Base-by-base conservation (phyloP, 352 stramenopile species). In the Chrysophaeum taylorii region DNA sequence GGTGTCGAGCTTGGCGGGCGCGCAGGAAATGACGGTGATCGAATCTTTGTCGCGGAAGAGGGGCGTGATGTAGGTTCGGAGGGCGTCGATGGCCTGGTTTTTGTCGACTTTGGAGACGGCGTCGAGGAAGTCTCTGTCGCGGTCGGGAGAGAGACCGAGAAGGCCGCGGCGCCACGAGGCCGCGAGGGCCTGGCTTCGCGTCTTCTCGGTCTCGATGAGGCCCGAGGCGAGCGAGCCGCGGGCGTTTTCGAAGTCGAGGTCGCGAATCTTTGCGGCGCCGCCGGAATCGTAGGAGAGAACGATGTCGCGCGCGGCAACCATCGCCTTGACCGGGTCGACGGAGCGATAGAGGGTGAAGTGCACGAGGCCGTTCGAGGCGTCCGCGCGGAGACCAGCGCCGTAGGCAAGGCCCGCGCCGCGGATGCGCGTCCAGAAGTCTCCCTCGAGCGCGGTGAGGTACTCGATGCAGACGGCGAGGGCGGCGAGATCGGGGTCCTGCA, bases 351-450 rank as follows among this genome's bases (percentile, higher is more conserved):
- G 50, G 48, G 66, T 61, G 57, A 80, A 80, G 31, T 64, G 73
- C 21, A 80, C 35, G 4, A 78, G 72, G 21, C 72, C 33, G 2
- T 74, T 76, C 54, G 73, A 68, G 31, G 75, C 73, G 14, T 71
- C 75, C n/a, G 73, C 70, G 42, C 64, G 69, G 21, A 78, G 73
- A 2, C 72, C 78, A 12, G 73, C 75, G 18, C 63, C 68, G 53
- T 80, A 80, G 5, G 72, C 77, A 39, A 80, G 54, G 25, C 75
- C 75, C 50, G 75, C 75, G 53, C 75, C 75, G 18, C 75, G 63
- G 0, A 80, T 64, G 35, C 76, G 76, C 4, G 76, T 53, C 75
- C 75, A 80, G 69, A 80, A 80, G 63, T 78, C 75, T 57, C 75
- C 75, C 57, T 80, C 75, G 36, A 80, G 66, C 16, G 75, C 75